Evolutionary conservation across 371 early-diverging fungal genomes (phyloP).

Genomic region (Blakeslea trispora): DNA sequence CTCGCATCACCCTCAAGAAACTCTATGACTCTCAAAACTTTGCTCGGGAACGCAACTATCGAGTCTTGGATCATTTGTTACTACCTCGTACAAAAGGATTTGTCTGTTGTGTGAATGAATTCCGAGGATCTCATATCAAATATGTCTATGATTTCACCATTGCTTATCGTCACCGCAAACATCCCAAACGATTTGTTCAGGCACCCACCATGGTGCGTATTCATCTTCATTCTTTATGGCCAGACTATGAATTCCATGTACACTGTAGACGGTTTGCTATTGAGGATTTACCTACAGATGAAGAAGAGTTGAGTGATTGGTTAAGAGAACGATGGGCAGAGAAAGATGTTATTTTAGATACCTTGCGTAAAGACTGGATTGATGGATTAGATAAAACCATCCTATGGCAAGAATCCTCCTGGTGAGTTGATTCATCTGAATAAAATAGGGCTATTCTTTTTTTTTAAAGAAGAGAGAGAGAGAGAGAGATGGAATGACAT

Average conservation of each 20-base stretch:
- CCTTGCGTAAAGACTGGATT: constrained; percentile 47
- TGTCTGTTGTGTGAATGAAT: constrained; percentile 61
- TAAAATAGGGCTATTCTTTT: background rate
- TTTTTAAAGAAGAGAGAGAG: too few species aligned
- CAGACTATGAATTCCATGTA: constrained; percentile 72
- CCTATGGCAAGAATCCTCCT: constrained; percentile 42
- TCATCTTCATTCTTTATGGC: constrained; percentile 52
- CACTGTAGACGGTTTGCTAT: constrained; percentile 62
- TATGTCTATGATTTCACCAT: constrained; percentile 72
- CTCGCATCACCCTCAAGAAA: constrained; percentile 64
- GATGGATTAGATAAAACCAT: constrained; percentile 8
- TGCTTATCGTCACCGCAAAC: constrained; percentile 52
- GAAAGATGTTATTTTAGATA: constrained; percentile 61
- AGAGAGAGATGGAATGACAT: constrained; percentile 1
- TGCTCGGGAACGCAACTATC: constrained; percentile 56
- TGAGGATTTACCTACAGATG: constrained; percentile 61
- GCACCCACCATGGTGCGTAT: constrained; percentile 65
- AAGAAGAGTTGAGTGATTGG: constrained; percentile 61
- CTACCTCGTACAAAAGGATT: constrained; percentile 86
- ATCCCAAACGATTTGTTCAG: constrained; percentile 42
- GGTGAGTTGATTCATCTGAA: constrained; percentile 10
- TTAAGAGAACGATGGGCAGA: constrained; percentile 62
- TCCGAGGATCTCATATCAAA: constrained; percentile 65
- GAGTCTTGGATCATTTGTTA: constrained; percentile 68
- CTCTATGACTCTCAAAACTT: constrained; percentile 65